phyloP scores from a whole-genome alignment of 192 early-diverging fungal species.

The Blastocladiella britannica region DNA sequence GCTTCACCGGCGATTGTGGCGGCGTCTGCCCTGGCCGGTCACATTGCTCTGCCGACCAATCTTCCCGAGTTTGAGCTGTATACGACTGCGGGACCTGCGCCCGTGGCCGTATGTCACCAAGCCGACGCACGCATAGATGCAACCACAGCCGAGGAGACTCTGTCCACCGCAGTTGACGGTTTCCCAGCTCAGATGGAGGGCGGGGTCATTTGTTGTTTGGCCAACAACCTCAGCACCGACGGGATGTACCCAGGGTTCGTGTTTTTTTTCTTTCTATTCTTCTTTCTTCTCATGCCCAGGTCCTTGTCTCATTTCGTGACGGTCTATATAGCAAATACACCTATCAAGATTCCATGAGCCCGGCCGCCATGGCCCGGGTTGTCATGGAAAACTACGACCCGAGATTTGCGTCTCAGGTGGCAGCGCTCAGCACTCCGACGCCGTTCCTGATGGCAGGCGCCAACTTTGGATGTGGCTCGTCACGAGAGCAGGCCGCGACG shows the following conservation, averaged over 20 bases:
- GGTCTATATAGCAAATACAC: conserved; percentile 99
- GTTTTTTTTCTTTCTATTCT: no score
- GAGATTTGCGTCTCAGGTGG: conserved; percentile 45
- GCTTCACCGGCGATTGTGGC: conserved; percentile 91
- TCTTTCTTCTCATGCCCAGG: no score
- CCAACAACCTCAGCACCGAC: conserved; percentile 96
- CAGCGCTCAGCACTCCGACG: conserved; percentile 29
- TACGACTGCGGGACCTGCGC: no score
- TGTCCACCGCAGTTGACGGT: conserved; percentile 38
- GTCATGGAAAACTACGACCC: conserved; percentile 99
- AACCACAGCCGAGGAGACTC: no score
- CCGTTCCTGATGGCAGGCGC: conserved; percentile 70
- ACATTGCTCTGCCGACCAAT: conserved; percentile 48
- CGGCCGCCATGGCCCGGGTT: conserved; percentile 75
- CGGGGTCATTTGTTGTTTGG: conserved; percentile 68
- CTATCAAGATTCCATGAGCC: conserved; percentile 82
- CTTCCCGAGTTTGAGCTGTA: no score
- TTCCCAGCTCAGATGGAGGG: conserved; percentile 59
- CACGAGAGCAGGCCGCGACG: conserved; percentile 94
- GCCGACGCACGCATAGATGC: no score
- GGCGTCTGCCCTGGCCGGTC: conserved; percentile 71
- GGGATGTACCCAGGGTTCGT: conserved; percentile 96
- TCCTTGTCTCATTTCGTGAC: no score
- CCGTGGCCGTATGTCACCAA: no score
- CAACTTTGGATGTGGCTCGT: conserved; percentile 96